phyloP scores from a whole-genome alignment of 257 asterid genomes.

The Primulina huaijiensis region DNA sequence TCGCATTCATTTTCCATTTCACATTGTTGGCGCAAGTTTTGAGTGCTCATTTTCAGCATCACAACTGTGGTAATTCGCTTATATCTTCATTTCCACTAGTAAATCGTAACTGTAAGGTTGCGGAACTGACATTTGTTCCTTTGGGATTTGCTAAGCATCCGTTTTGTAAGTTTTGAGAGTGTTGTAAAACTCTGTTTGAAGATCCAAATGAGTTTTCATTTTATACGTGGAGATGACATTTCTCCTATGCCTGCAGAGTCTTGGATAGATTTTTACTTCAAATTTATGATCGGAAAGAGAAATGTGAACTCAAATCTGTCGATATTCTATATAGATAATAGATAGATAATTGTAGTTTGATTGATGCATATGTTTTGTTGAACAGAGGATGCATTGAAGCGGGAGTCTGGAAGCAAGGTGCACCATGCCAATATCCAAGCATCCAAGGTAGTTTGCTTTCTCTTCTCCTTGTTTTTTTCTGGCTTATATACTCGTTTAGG shows the following conservation, averaged over 20 bases:
- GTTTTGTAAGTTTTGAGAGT: no score
- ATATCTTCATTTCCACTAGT: no score
- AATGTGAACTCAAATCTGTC: neutral
- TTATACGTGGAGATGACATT: no score
- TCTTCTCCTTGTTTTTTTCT: neutral
- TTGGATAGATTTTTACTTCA: no score
- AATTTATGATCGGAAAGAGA: neutral
- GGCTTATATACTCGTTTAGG: neutral
- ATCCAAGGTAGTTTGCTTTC: slow-evolving; percentile 56
- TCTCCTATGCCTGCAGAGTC: no score
- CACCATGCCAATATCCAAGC: slow-evolving; percentile 92
- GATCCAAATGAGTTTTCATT: no score
- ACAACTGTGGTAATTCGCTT: neutral
- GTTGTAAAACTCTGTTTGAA: no score
- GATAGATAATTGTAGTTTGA: slow-evolving; percentile 11
- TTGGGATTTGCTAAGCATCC: no score
- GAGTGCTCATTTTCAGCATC: neutral
- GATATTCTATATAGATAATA: neutral
- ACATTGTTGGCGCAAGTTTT: neutral
- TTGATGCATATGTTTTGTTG: slow-evolving; percentile 22
- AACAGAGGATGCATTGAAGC: slow-evolving; percentile 82
- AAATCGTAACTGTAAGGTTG: no score
- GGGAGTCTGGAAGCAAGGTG: slow-evolving; percentile 87
- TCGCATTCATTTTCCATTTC: neutral
- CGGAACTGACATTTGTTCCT: no score